Conservation (phyloP, 2,329 filamentous ascomycete genomes). For the Ophiostoma perfectum region DNA sequence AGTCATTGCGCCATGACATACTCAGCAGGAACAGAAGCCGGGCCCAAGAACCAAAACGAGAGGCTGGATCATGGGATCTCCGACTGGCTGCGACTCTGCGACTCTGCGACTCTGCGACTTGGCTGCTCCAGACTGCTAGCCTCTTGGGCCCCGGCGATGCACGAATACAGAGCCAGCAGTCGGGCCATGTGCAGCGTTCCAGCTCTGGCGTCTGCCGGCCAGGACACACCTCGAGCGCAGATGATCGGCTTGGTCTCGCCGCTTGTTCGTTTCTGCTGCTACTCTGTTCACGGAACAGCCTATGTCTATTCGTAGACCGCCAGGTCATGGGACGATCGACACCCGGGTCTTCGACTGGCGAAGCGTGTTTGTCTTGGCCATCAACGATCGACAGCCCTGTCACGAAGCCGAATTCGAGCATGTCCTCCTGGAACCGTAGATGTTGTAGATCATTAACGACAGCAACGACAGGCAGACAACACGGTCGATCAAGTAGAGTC, state of each 20-base stretch:
- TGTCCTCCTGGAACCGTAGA: neutral
- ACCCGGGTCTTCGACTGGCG: neutral
- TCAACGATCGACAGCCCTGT: conserved; percentile 6
- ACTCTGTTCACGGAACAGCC: neutral
- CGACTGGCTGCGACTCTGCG: too few species aligned
- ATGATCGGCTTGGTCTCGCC: neutral
- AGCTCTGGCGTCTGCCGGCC: neutral
- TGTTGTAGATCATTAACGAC: neutral
- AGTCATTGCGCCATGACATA: neutral
- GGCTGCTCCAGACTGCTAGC: too few species aligned
- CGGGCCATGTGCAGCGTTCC: neutral
- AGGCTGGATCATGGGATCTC: too few species aligned
- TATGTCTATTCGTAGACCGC: too few species aligned
- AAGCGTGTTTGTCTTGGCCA: neutral
- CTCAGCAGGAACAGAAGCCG: too few species aligned
- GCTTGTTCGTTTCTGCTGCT: neutral
- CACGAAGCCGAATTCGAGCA: conserved; percentile 1
- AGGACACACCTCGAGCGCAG: neutral
- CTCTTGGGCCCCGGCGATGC: neutral
- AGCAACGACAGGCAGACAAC: neutral
- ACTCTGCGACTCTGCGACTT: too few species aligned
- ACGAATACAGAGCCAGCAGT: neutral
- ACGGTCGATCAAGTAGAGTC: neutral
- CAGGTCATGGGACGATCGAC: neutral
- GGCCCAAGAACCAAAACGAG: too few species aligned